These are phyloP conservation scores for Acrocalymma vagum DNA, from an alignment of 2,329 filamentous ascomycete species.

Conservation along the genomic window DNA sequence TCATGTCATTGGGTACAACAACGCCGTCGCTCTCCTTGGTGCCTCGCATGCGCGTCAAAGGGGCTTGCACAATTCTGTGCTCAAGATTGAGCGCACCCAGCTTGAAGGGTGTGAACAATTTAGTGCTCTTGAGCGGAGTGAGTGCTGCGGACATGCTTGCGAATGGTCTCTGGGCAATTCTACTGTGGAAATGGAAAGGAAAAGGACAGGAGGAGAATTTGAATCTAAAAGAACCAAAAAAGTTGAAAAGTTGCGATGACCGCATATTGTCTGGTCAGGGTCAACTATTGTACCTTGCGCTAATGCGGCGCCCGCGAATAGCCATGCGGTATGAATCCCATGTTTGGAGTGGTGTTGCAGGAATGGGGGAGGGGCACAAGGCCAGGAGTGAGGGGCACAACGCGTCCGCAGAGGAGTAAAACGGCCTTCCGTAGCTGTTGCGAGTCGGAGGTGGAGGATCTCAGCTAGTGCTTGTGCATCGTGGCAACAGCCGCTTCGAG, in stretches of 20 bases:
- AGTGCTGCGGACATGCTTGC: constrained; percentile 41
- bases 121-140: constrained; percentile 39
- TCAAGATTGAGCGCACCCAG: constrained; percentile 44
- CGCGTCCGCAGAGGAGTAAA: constrained; percentile 2
- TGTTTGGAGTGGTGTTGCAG: constrained; percentile 34
- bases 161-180: constrained; percentile 6
- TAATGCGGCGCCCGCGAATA: constrained; percentile 17
- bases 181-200: background rate
- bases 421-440: constrained; percentile 7
- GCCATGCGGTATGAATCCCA: constrained; percentile 23
- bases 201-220: constrained; percentile 1
- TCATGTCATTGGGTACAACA: constrained; percentile 58
- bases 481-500: background rate
- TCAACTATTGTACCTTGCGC: constrained; percentile 41
- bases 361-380: constrained; percentile 34
- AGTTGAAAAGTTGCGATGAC: too few species aligned
- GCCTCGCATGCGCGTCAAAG: constrained; percentile 55
- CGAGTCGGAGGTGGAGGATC: background rate
- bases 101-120: constrained; percentile 42
- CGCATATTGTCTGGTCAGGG: too few species aligned
- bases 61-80: constrained; percentile 50
- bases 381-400: constrained; percentile 8
- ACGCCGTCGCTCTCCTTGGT: constrained; percentile 56
- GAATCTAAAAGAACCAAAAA: constrained; percentile 4
- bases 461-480: too few species aligned